Percentiles rank a stretch among this genome's conserved stretches.
Conservation (phyloP, 83 land plant genomes). For the Picea abies region DNA sequence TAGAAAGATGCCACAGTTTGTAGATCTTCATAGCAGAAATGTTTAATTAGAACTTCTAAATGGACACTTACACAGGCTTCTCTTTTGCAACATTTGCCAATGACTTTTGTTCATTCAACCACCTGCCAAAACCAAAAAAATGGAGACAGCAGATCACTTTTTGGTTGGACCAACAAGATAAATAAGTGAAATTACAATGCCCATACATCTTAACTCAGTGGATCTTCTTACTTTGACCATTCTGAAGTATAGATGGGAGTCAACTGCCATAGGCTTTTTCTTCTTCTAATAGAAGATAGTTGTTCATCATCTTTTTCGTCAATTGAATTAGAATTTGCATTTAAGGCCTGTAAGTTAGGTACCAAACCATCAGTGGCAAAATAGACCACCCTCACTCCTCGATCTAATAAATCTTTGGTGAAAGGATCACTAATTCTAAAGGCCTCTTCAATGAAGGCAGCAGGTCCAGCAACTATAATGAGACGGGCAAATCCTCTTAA, state of each 20-base stretch:
- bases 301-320: constrained; percentile 41
- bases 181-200: constrained; percentile 5
- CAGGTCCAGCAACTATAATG: constrained; percentile 90
- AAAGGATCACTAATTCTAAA: constrained; percentile 65
- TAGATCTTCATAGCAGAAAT: not conserved
- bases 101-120: constrained; percentile 94
- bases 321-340: constrained; percentile 20
- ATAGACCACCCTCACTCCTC: constrained; percentile 88
- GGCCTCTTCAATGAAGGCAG: constrained; percentile 63
- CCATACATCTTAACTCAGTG: not conserved
- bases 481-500: constrained; percentile 88
- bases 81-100: constrained; percentile 80
- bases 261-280: constrained; percentile 80
- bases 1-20: not conserved
- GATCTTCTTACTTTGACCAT: constrained; percentile 74
- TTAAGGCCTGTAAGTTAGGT: constrained; percentile 29
- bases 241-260: constrained; percentile 72
- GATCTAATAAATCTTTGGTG: constrained; percentile 62
- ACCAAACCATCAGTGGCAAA: constrained; percentile 74
- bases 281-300: constrained; percentile 24
- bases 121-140: constrained; percentile 45
- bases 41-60: not conserved
- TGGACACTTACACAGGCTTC: constrained; percentile 80
- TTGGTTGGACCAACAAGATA: constrained; percentile 11
- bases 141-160: not conserved